Conservation (phyloP, 768 basidiomycete species). For the Russula griseocarnosa region DNA sequence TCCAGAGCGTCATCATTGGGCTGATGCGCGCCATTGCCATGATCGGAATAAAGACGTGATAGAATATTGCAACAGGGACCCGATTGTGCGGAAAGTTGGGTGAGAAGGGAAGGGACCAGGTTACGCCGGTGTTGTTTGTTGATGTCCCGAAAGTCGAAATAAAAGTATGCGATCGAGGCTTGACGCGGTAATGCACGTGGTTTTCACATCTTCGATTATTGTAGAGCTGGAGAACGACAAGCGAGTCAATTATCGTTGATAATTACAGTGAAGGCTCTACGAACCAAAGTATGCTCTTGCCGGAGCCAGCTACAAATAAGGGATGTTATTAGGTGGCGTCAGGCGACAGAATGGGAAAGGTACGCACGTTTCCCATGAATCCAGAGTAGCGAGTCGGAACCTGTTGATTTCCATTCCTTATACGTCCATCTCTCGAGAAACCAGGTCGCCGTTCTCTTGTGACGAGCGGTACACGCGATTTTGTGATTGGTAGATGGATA, state of each 20-base stretch:
- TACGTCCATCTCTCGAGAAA: neutral
- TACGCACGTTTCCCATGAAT: constrained; percentile 6
- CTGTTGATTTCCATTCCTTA: constrained; percentile 1
- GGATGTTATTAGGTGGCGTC: neutral
- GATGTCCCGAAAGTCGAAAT: constrained; percentile 1
- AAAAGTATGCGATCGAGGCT: constrained; percentile 1
- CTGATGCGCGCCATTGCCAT: neutral
- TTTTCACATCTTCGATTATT: neutral
- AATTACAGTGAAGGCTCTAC: neutral
- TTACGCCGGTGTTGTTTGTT: neutral
- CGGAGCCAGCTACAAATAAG: constrained; percentile 5
- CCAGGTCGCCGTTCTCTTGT: constrained; percentile 4
- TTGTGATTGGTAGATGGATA: constrained; percentile 8
- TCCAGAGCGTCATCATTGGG: neutral
- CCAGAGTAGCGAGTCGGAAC: constrained; percentile 1
- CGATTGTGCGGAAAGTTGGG: constrained; percentile 1
- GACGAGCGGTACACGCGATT: neutral
- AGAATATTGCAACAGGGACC: neutral
- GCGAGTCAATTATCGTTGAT: neutral
- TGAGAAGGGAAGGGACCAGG: constrained; percentile 10
- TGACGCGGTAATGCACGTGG: neutral
- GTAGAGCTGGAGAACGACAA: neutral
- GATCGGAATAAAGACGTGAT: neutral
- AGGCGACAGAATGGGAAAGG: neutral
- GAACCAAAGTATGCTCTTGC: constrained; percentile 15